Base-by-base conservation (phyloP, 495 filamentous ascomycete genomes). In the Antarctomyces pellizariae region DNA sequence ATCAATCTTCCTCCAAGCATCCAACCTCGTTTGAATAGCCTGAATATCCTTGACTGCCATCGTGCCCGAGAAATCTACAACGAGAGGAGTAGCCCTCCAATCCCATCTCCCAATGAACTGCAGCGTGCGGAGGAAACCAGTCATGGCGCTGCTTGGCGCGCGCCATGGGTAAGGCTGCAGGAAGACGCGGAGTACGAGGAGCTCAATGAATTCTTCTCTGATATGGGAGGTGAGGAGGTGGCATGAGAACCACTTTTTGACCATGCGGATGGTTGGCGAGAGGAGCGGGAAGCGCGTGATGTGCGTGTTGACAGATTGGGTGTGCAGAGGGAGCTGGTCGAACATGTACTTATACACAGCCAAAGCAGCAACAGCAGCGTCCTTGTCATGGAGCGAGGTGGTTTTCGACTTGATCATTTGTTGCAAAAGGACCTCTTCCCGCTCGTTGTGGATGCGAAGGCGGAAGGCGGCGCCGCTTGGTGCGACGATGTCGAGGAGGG, bases 181-280 rank as follows among this genome's bases (percentile, higher is more conserved):
- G 45, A 93, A 97, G 18, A 62, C 59, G 19, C 66, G 70, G 4
- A 67, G 56, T 8, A 65, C 71, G 20, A 86, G 45, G 18, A 95
- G 61, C 47, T 97, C 86, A 29, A 91, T 60, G 16, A 92, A 45
- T 41, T 84, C 79, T 12, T 79, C 68, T 16, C 56, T 57, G 41
- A 95, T 53, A 36, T 92, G 75, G 16, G 53, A 56, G 0, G 62
- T 57, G 12, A 97, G 65, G 22, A 86, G 67, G 37, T 97, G 86
- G 1, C 60, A 59, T 36, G 64, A 63, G 41, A 92, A 86, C 86
- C 86, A 97, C 36, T 66, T 56, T 48, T 95, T 95, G 18, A 77
- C 52, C 3, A 93, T 57, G n/a, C 84, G 74, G 29, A 92, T 74
- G 3, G 78, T 75, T 1, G 76, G 66, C 9, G 80, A 86, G 19